phyloP scores from a whole-genome alignment of 2,329 filamentous ascomycete genomes.

The Scedosporium dehoogii region DNA sequence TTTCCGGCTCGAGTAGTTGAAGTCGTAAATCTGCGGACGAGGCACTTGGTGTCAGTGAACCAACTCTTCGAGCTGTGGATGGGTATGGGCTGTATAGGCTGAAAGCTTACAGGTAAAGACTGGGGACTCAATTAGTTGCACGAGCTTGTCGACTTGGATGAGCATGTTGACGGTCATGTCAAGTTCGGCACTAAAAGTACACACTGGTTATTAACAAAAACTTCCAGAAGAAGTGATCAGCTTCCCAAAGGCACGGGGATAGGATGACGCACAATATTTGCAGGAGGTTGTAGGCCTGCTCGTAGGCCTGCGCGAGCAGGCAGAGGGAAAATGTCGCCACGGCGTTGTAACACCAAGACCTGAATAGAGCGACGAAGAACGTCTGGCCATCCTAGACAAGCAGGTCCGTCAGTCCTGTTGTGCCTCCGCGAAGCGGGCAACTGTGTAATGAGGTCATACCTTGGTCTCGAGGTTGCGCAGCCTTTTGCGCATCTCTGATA shows the following conservation, averaged over 20 bases:
- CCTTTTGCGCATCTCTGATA: conserved; percentile 82
- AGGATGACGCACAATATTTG: conserved; percentile 70
- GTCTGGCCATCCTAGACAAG: conserved; percentile 70
- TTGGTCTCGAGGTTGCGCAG: conserved; percentile 83
- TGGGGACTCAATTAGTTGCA: conserved; percentile 91
- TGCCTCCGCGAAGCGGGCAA: neutral
- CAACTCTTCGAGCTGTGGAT: neutral
- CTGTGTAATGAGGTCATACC: conserved; percentile 27
- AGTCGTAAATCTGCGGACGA: conserved; percentile 66
- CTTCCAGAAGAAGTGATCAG: neutral
- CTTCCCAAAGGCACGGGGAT: neutral
- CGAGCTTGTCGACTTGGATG: conserved; percentile 97
- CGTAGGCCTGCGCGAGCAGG: conserved; percentile 90
- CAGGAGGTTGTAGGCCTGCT: conserved; percentile 91
- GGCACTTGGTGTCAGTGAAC: neutral
- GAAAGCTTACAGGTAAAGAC: conserved; percentile 78
- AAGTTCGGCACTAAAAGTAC: conserved; percentile 62
- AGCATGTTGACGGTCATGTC: conserved; percentile 99
- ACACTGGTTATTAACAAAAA: conserved; percentile 7
- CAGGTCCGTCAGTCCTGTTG: neutral
- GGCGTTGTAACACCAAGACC: conserved; percentile 97
- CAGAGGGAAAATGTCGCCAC: conserved; percentile 96
- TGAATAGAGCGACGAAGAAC: conserved; percentile 88
- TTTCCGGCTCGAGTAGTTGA: conserved; percentile 90
- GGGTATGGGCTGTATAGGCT: neutral